Percentiles rank a stretch among this genome's conserved stretches.
phyloP scores from a whole-genome alignment of 108 stramenopile genomes.

The Aureococcus anophagefferens region DNA sequence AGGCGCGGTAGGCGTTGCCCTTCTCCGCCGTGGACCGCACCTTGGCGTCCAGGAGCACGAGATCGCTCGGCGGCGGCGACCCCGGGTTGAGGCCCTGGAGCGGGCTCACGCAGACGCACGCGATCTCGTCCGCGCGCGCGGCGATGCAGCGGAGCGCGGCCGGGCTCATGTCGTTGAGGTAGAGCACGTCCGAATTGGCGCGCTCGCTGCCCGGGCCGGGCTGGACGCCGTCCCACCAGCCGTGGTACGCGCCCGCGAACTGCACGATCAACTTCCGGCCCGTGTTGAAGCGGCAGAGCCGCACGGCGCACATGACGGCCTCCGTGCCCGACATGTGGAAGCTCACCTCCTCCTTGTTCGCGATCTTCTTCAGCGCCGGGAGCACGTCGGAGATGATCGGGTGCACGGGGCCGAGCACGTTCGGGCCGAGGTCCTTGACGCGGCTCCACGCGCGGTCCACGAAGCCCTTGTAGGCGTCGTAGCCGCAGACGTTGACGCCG shows the following conservation, averaged over 20 bases:
- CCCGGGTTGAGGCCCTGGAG: slow-evolving; percentile 23
- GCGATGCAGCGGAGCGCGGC: slow-evolving; percentile 10
- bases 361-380: slow-evolving; percentile 1
- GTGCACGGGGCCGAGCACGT: slow-evolving; percentile 20
- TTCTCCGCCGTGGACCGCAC: neutral
- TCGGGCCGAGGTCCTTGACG: slow-evolving; percentile 15
- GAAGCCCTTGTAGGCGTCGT: slow-evolving; percentile 22
- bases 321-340: slow-evolving; percentile 26
- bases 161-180: slow-evolving; percentile 19
- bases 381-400: slow-evolving; percentile 10
- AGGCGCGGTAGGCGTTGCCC: slow-evolving; percentile 10
- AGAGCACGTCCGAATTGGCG: slow-evolving; percentile 11
- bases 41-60: neutral
- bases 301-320: slow-evolving; percentile 23
- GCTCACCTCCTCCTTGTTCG: slow-evolving; percentile 10
- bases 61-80: slow-evolving; percentile 15
- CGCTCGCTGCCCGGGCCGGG: slow-evolving; percentile 18
- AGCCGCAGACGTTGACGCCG: slow-evolving; percentile 28
- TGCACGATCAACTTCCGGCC: slow-evolving; percentile 10
- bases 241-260: slow-evolving; percentile 17
- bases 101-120: slow-evolving; percentile 14
- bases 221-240: slow-evolving; percentile 28
- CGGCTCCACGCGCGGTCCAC: slow-evolving; percentile 5
- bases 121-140: slow-evolving; percentile 13
- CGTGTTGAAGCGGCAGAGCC: slow-evolving; percentile 20